Evolutionary conservation across 129 eudicot species (phyloP), one percentile per base, ranked within the genome.

Genomic region (Helichrysum umbraculigerum): DNA sequence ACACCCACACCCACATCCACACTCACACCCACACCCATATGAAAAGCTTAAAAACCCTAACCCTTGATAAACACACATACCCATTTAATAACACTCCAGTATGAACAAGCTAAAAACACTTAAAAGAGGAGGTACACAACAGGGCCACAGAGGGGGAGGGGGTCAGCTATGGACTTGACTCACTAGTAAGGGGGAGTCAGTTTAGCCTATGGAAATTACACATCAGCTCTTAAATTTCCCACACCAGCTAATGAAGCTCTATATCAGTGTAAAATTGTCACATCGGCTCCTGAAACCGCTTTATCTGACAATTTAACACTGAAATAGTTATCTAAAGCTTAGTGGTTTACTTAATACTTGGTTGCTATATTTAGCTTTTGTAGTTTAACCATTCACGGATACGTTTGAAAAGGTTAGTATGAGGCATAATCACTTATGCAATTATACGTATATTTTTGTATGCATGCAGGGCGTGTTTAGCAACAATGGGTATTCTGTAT

Each of bases 401-500:
- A 10, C 47, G 8, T 41, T 41, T 41, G 14, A 28, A 29, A 12
- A 29, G n/a, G 4, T 62, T 29, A 16, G 68, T 2, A 61, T 39
- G 60, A 14, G 7, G 29, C 4, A 75, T 33, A 39, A 37, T 14
- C 21, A 33, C 25, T 42, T 15, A 64, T 7, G 28, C 56, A 67
- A 54, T 29, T 21, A 52, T 64, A 25, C 59, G 54, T 68, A 71
- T 42, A 51, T 22, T 1, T n/a, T 70, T 51, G 52, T 16, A 22
- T 69, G 19, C 5, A 68, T 73, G 82, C 87, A 95, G 99, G 97
- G 99, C 99, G 4, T 91, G 99, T 87, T 79, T 95, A 86, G 97
- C 99, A 63, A 95, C 99, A 47, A 95, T 95, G 96, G 99, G 99
- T 42, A 89, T 95, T 42, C 79, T 95, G 72, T 94, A 94, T 79